A percentile compares a stretch with the other conserved stretches of the same genome.
These are phyloP conservation scores for Monosporozyma solicola DNA, from an alignment of 805 yeast species.

Conservation along the genomic window DNA sequence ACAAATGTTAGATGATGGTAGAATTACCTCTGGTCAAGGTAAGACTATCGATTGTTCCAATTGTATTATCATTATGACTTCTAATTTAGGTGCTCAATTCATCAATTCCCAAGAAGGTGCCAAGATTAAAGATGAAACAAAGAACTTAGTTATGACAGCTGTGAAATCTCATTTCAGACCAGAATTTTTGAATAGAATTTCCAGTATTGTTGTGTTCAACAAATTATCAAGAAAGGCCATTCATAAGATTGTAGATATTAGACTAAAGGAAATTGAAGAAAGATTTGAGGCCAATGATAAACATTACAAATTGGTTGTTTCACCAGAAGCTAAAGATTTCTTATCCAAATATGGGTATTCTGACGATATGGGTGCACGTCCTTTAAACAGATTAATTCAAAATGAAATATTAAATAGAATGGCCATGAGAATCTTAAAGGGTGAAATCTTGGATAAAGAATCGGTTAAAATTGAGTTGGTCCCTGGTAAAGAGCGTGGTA, in stretches of 20 bases:
- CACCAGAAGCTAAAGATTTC: conserved; percentile 69
- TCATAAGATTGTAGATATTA: conserved; percentile 78
- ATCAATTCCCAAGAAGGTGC: conserved; percentile 60
- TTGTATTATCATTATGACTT: conserved; percentile 89
- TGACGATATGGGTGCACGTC: conserved; percentile 92
- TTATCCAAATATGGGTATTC: conserved; percentile 83
- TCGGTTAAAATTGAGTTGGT: conserved; percentile 53
- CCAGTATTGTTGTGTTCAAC: conserved; percentile 89
- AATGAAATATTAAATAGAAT: conserved; percentile 75
- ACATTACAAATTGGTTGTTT: conserved; percentile 61
- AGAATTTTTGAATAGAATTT: conserved; percentile 91
- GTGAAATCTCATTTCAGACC: conserved; percentile 92
- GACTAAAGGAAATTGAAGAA: conserved; percentile 75
- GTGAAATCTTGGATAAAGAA: conserved; percentile 85
- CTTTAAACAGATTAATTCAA: conserved; percentile 87
- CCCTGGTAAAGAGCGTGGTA: conserved; percentile 20
- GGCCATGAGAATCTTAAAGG: conserved; percentile 81
- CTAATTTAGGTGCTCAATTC: conserved; percentile 91
- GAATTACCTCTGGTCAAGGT: conserved; percentile 91
- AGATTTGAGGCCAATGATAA: conserved; percentile 83
- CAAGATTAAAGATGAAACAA: conserved; percentile 58
- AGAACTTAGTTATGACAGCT: conserved; percentile 70
- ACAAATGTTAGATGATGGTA: conserved; percentile 93
- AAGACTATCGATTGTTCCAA: conserved; percentile 89
- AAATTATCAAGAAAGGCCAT: conserved; percentile 86